Base-by-base conservation (phyloP, 2,329 filamentous ascomycete genomes). In the Talaromyces rugulosus region DNA sequence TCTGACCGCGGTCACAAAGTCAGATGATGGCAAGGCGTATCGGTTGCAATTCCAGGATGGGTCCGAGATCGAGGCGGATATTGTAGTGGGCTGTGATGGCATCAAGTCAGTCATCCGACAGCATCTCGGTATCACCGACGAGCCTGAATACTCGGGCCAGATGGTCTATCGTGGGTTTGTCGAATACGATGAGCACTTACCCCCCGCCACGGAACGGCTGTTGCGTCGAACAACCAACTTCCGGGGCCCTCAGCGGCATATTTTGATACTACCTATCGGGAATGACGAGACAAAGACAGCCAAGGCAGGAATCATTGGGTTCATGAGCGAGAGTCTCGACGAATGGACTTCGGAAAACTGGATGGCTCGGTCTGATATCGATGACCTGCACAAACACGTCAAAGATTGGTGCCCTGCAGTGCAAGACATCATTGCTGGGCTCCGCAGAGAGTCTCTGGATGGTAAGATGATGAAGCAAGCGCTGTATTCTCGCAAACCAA, bases 151-250 rank as follows among this genome's bases (percentile, higher is more conserved):
- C 63, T 73, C 71, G 0, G 74, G 74, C 14, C 74, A 75, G 65
- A 71, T 75, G 52, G 74, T 75, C 1, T 75, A 76, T 58, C 72
- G 74, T n/a, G 74, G 74, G 1, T 75, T 73, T 54, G 72, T 74
- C 40, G 65, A 69, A 14, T 75, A 75, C 56, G 66, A 71, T 18
- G 70, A 75, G 52, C 36, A 40, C 36, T 58, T 76, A 6, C 69
- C 71, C 1, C 50, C 63, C 1, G 68, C 72, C 18, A 74, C 72
- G 0, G 71, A 69, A 2, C 64, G 67, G 23, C 58, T 75, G 5
- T 66, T 75, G 3, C 69, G 70, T 40, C 72, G 68, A 59, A 74
- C 72, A 4, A 71, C 74, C 36, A 74, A 75, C 60, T 76, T 75
- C 65, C 69, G 69, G 52, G 70, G 70, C 28, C 70, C 73, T 40